Percentiles rank a stretch among this genome's conserved stretches.
These are phyloP conservation scores for Ambrosiella xylebori DNA, from an alignment of 2,329 filamentous ascomycete genomes.

Conservation along the genomic window DNA sequence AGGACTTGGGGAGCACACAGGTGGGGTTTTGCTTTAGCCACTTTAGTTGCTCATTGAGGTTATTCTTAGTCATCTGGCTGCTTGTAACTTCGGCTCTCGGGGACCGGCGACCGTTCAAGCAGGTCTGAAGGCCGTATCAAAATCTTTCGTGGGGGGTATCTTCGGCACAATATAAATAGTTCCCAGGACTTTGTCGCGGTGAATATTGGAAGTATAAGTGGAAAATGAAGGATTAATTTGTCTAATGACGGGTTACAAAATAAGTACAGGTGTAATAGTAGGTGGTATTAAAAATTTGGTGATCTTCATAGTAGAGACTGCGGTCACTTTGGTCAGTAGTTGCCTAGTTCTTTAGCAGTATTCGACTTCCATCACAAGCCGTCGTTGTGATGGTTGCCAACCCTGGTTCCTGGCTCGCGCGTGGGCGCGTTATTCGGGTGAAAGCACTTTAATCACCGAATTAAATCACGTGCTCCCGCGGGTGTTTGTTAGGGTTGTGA, in stretches of 20 bases:
- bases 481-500: background rate
- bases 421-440: background rate
- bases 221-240: no score
- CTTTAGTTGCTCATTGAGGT: slow-evolving; percentile 37
- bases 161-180: background rate
- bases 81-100: background rate
- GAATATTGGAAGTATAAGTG: no score
- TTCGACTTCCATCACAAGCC: background rate
- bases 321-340: background rate
- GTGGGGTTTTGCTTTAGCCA: slow-evolving; percentile 37
- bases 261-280: no score
- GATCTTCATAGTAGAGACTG: background rate
- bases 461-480: background rate
- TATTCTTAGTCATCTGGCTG: slow-evolving; percentile 44
- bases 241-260: no score
- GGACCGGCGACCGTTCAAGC: background rate
- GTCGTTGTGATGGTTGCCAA: background rate
- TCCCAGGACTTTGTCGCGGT: background rate
- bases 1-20: slow-evolving; percentile 23
- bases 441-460: slow-evolving; percentile 1
- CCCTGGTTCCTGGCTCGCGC: background rate
- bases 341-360: background rate
- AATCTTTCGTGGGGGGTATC: background rate
- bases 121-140: background rate
- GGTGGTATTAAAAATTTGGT: background rate